These are phyloP conservation scores for Trematosphaeria pertusa DNA, from an alignment of 2,329 filamentous ascomycete species.

Conservation along the genomic window DNA sequence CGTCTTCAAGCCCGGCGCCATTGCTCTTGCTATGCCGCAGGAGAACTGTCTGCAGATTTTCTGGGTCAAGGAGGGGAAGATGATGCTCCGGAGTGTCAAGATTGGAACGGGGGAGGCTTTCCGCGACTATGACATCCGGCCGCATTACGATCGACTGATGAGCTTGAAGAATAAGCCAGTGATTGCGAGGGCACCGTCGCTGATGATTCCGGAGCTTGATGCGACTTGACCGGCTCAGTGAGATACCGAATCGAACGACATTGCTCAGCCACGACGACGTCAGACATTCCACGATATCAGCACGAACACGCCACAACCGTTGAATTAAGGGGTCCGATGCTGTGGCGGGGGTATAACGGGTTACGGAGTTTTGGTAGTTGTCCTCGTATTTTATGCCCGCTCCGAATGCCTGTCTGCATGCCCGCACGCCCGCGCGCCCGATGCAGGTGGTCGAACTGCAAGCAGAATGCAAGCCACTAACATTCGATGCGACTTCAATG, in stretches of 20 bases:
- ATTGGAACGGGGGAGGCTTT: constrained; percentile 33
- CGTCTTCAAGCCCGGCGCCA: constrained; percentile 41
- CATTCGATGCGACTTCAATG: not conserved
- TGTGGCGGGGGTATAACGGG: not conserved
- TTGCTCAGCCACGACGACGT: no score
- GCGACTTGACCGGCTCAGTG: no score
- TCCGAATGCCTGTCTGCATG: not conserved
- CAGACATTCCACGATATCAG: not conserved
- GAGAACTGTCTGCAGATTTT: constrained; percentile 32
- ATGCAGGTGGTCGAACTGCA: not conserved
- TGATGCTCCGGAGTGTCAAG: constrained; percentile 41
- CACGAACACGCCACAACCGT: not conserved
- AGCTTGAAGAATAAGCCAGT: constrained; percentile 26
- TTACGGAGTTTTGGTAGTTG: not conserved
- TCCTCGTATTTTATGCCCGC: not conserved
- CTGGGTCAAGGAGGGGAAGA: constrained; percentile 36
- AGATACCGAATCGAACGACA: no score
- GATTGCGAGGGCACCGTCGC: constrained; percentile 26
- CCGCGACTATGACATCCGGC: constrained; percentile 41
- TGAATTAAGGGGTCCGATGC: not conserved
- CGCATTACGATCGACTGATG: constrained; percentile 43
- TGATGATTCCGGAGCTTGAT: constrained; percentile 32
- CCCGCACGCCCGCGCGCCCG: not conserved
- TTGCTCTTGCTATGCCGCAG: constrained; percentile 36
- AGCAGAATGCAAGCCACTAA: constrained; percentile 1